phyloP scores from a whole-genome alignment of 2,329 filamentous ascomycete genomes.

The Thelonectria olida region DNA sequence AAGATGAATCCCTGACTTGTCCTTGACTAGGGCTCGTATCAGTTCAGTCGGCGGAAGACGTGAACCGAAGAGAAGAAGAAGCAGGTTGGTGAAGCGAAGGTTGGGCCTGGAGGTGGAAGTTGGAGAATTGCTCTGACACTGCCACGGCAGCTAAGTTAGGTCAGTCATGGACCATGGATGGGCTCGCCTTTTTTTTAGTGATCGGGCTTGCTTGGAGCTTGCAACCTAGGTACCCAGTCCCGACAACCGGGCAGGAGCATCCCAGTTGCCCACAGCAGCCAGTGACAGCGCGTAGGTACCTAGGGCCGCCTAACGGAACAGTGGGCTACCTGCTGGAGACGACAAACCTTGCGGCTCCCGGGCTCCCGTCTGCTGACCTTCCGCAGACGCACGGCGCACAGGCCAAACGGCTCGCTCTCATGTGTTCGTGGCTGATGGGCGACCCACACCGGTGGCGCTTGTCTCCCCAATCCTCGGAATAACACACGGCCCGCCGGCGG shows the following conservation, averaged over 20 bases:
- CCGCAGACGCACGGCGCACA: background rate
- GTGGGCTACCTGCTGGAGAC: background rate
- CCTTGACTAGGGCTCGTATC: background rate
- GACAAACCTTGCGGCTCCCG: background rate
- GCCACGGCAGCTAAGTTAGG: constrained; percentile 8
- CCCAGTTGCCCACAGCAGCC: background rate
- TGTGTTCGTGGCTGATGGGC: background rate
- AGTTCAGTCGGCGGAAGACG: background rate
- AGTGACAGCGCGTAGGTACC: background rate
- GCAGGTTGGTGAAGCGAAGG: background rate
- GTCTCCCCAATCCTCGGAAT: background rate
- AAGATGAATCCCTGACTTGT: background rate
- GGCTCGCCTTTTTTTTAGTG: background rate
- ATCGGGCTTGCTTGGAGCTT: background rate
- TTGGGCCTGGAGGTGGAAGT: constrained; percentile 13
- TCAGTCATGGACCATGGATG: too few relatives aligned
- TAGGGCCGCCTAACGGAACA: background rate
- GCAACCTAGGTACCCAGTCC: background rate
- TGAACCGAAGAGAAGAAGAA: background rate
- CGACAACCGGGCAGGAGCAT: background rate
- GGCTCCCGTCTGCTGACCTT: background rate
- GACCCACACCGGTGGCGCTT: background rate
- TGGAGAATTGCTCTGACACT: constrained; percentile 14
- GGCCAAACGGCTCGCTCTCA: background rate
- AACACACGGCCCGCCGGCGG: background rate